These are phyloP conservation scores for Fusarium sp. DNA, from an alignment of 2,329 filamentous ascomycete genomes.

Conservation along the genomic window DNA sequence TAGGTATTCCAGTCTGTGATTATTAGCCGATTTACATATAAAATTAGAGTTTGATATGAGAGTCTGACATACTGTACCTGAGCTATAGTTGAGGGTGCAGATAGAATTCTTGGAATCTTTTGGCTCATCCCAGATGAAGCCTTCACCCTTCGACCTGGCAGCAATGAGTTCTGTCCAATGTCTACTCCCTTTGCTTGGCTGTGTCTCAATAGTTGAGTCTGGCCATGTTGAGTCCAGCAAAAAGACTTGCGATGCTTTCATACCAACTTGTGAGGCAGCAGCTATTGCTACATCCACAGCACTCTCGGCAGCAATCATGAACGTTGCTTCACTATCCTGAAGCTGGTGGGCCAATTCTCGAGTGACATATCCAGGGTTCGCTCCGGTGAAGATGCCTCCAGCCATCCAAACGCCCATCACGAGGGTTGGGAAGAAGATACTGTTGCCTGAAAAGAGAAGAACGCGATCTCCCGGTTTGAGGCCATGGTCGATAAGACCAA, in stretches of 20 bases:
- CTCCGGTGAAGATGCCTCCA: slow-evolving; percentile 81
- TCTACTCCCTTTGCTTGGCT: slow-evolving; percentile 29
- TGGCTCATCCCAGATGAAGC: slow-evolving; percentile 74
- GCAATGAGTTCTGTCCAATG: slow-evolving; percentile 76
- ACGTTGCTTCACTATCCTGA: slow-evolving; percentile 75
- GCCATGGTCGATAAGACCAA: slow-evolving; percentile 74
- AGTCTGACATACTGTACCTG: slow-evolving; percentile 65
- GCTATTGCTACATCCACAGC: slow-evolving; percentile 74
- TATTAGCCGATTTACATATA: slow-evolving; percentile 9
- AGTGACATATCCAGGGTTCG: slow-evolving; percentile 75
- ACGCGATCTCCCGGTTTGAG: slow-evolving; percentile 77
- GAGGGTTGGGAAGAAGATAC: slow-evolving; percentile 77
- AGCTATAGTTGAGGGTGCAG: slow-evolving; percentile 83
- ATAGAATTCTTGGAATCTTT: slow-evolving; percentile 64
- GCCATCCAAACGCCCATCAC: slow-evolving; percentile 83
- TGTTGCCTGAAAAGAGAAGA: slow-evolving; percentile 80
- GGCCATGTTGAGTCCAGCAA: slow-evolving; percentile 71
- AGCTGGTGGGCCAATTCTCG: slow-evolving; percentile 83
- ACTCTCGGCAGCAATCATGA: slow-evolving; percentile 73
- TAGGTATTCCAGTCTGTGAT: slow-evolving; percentile 77
- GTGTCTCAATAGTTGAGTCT: slow-evolving; percentile 53
- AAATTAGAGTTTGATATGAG: neutral
- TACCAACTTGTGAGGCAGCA: slow-evolving; percentile 70
- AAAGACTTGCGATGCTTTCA: slow-evolving; percentile 70
- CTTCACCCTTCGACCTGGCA: slow-evolving; percentile 62